Conservation (phyloP, 129 eudicot genomes). For the Erigeron canadensis region DNA sequence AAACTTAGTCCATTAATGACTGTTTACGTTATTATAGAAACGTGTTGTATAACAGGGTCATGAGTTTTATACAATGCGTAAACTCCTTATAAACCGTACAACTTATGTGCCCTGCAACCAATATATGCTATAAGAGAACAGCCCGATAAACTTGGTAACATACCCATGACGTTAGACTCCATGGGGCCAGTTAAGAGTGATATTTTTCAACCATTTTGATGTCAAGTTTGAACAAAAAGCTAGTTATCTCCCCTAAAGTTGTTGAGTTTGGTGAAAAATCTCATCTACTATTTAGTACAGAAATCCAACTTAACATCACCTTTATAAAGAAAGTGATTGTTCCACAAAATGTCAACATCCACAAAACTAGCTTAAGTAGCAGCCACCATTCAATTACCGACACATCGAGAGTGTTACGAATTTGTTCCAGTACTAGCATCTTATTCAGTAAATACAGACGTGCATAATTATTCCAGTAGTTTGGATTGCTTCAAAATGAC, state of each 20-base stretch:
- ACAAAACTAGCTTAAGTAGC: conserved; percentile 7
- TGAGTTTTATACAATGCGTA: not conserved
- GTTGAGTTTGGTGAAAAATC: conserved; percentile 45
- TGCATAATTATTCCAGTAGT: conserved; percentile 12
- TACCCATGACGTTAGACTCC: conserved; percentile 26
- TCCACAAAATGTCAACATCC: conserved; percentile 1
- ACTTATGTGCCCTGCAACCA: no score
- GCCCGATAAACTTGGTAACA: no score
- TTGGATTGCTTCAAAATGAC: conserved; percentile 28
- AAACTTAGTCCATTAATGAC: not conserved
- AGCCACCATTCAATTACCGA: not conserved
- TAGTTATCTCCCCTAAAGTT: conserved; percentile 57
- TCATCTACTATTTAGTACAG: conserved; percentile 28
- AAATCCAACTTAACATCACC: not conserved
- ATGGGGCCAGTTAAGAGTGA: conserved; percentile 61
- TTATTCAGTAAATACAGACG: conserved; percentile 27
- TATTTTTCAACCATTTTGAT: conserved; percentile 57
- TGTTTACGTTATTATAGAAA: not conserved
- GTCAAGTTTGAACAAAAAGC: conserved; percentile 57
- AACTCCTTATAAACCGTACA: conserved; percentile 22
- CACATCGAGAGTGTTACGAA: not conserved
- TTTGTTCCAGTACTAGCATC: conserved; percentile 6
- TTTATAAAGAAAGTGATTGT: not conserved
- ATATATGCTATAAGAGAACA: no score
- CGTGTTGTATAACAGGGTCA: not conserved